phyloP scores from a whole-genome alignment of 177 flowering plant species.

The Vitis hybrid region DNA sequence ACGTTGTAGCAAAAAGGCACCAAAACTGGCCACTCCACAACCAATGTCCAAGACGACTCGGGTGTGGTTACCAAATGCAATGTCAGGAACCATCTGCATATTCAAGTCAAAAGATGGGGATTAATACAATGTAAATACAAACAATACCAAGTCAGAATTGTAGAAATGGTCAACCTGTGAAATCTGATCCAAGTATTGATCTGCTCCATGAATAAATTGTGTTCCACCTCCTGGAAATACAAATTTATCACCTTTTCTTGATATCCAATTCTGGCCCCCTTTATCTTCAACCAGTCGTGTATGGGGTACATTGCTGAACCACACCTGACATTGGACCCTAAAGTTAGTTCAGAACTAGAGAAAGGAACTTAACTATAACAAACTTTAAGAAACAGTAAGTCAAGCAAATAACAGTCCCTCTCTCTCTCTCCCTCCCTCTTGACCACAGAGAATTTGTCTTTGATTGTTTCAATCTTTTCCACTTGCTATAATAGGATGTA shows the following conservation, averaged over 20 bases:
- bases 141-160: neutral
- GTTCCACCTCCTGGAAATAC: conserved; percentile 52
- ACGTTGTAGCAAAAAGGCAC: conserved; percentile 51
- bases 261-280: conserved; percentile 49
- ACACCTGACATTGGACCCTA: conserved; percentile 34
- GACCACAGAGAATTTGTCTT: too few relatives aligned
- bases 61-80: conserved; percentile 52
- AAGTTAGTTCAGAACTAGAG: conserved; percentile 2
- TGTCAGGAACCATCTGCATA: conserved; percentile 60
- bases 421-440: too few relatives aligned
- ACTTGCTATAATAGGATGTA: too few relatives aligned
- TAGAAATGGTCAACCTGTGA: conserved; percentile 33
- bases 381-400: neutral
- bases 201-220: conserved; percentile 46
- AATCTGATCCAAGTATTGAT: conserved; percentile 45
- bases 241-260: conserved; percentile 30
- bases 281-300: conserved; percentile 41
- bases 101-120: conserved; percentile 5
- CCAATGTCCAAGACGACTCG: conserved; percentile 61
- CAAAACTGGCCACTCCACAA: conserved; percentile 74
- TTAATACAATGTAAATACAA: neutral
- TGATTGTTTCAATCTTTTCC: too few relatives aligned
- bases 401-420: too few relatives aligned
- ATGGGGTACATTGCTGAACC: conserved; percentile 55
- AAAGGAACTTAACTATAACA: neutral